Evolutionary conservation across 208 protist species (phyloP).

Genomic region (Trypanosomatidae sp.): DNA sequence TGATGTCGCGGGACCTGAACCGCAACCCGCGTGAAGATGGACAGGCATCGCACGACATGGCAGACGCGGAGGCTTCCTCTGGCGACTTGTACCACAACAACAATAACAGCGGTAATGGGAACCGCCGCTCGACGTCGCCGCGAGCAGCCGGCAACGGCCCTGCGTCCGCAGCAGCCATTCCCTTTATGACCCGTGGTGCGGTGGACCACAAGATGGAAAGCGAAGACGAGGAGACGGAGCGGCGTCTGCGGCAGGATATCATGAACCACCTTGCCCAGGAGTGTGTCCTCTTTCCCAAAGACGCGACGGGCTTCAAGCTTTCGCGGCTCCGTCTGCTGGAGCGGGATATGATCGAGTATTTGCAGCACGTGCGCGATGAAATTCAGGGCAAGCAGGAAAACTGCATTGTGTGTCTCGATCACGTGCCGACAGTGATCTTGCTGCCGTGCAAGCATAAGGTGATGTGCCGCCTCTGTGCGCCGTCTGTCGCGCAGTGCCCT

Average conservation of each 20-base stretch:
- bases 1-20: conserved; percentile 26
- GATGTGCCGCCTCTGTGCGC: conserved; percentile 72
- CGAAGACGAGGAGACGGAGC: conserved; percentile 55
- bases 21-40: conserved; percentile 31
- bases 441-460: conserved; percentile 87
- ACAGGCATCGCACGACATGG: conserved; percentile 19
- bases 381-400: conserved; percentile 72
- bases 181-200: conserved; percentile 19
- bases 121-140: not conserved
- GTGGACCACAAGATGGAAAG: conserved; percentile 26
- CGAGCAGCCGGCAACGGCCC: not conserved
- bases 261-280: conserved; percentile 62
- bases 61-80: not conserved
- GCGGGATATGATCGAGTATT: conserved; percentile 85
- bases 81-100: not conserved
- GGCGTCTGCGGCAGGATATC: conserved; percentile 61
- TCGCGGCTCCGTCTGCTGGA: conserved; percentile 68
- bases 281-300: conserved; percentile 60
- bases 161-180: conserved; percentile 3
- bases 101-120: conserved; percentile 2
- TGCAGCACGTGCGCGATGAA: conserved; percentile 73
- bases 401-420: conserved; percentile 85
- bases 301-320: conserved; percentile 55
- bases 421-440: conserved; percentile 77
- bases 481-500: conserved; percentile 53